Conservation (phyloP, 108 stramenopile species). For the Cyclostephanos invisitatus region DNA sequence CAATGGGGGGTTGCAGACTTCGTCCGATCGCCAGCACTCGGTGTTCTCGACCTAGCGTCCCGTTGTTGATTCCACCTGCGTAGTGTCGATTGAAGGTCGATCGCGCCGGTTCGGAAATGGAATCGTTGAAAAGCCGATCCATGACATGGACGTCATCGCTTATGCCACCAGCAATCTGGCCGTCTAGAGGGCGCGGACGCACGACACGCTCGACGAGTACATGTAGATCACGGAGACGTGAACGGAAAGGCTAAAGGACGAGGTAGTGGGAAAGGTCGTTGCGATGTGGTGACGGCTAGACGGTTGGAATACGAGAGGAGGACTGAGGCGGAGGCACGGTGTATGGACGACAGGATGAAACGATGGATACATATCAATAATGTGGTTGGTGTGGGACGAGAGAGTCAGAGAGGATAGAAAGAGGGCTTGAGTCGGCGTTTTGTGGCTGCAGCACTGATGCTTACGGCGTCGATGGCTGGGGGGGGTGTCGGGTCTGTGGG, state of each 20-base stretch:
- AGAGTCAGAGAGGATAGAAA: background rate
- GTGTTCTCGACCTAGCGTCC: constrained; percentile 34
- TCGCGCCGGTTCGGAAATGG: constrained; percentile 2
- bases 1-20: constrained; percentile 12
- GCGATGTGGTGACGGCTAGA: constrained; percentile 37
- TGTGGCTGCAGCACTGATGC: too few relatives aligned
- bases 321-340: constrained; percentile 29
- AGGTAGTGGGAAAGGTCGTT: constrained; percentile 31
- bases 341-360: constrained; percentile 21
- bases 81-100: constrained; percentile 20
- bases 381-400: constrained; percentile 12
- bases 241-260: constrained; percentile 29
- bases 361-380: constrained; percentile 24
- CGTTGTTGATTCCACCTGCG: constrained; percentile 21
- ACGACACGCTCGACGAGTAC: constrained; percentile 22
- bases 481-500: too few relatives aligned
- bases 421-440: too few relatives aligned
- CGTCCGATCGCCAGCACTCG: constrained; percentile 31
- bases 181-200: background rate
- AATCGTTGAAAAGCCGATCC: background rate
- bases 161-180: constrained; percentile 13
- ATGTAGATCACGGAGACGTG: constrained; percentile 23
- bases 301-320: constrained; percentile 39
- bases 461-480: too few relatives aligned
- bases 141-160: constrained; percentile 25